Conservation (phyloP, 2,329 filamentous ascomycete species). For the Neopestalotiopsis rosae region DNA sequence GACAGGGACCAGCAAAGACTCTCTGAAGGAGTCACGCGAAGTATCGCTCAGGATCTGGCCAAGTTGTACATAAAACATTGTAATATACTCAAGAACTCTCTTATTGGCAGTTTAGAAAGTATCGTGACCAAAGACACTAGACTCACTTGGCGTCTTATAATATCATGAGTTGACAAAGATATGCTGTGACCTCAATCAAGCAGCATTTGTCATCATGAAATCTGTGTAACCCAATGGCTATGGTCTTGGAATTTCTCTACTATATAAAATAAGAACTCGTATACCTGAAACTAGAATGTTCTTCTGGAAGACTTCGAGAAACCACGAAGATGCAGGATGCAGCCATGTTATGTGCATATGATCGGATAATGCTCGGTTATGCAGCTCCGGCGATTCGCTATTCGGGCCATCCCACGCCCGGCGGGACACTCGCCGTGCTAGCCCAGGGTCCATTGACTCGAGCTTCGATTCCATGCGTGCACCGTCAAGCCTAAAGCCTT, state of each 20-base stretch:
- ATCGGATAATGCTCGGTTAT: slow-evolving; percentile 15
- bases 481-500: not conserved
- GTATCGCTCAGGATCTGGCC: not conserved
- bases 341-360: slow-evolving; percentile 1
- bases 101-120: too few relatives aligned
- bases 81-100: not conserved
- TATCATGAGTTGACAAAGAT: too few relatives aligned
- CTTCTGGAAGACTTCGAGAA: not conserved
- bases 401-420: slow-evolving; percentile 13
- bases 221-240: too few relatives aligned
- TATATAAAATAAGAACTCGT: not conserved
- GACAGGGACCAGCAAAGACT: slow-evolving; percentile 15
- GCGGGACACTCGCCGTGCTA: slow-evolving; percentile 6
- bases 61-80: not conserved
- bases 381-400: not conserved
- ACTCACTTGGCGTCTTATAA: too few relatives aligned
- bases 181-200: too few relatives aligned
- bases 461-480: not conserved
- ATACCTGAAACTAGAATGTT: not conserved
- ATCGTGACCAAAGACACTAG: too few relatives aligned
- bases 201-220: too few relatives aligned
- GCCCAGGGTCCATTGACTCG: not conserved
- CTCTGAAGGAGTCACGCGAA: not conserved
- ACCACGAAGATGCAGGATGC: not conserved
- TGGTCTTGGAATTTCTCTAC: too few relatives aligned